Percentiles rank a stretch among this genome's conserved stretches.
phyloP scores from a whole-genome alignment of 177 flowering plant genomes.

The Telopea speciosissima region DNA sequence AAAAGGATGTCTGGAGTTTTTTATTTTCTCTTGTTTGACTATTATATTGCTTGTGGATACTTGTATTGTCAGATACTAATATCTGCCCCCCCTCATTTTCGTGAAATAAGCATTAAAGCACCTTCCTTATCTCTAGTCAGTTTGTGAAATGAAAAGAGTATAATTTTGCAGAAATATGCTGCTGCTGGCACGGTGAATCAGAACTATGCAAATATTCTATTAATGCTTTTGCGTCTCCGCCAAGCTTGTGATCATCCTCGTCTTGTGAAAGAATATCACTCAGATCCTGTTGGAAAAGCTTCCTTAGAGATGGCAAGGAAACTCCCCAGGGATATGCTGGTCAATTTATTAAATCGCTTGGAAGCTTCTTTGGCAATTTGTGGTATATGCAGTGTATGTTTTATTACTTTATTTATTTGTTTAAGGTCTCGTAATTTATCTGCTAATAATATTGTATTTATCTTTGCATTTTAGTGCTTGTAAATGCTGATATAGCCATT shows the following conservation, averaged over 20 bases:
- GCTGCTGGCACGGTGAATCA: slow-evolving; percentile 91
- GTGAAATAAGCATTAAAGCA: too few relatives aligned
- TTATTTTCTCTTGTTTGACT: too few relatives aligned
- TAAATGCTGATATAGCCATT: background rate
- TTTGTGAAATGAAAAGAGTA: background rate
- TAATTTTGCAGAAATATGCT: slow-evolving; percentile 69
- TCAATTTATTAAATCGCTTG: slow-evolving; percentile 41
- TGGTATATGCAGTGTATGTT: slow-evolving; percentile 57
- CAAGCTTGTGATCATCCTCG: slow-evolving; percentile 96
- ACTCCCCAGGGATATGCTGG: slow-evolving; percentile 54
- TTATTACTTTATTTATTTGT: background rate
- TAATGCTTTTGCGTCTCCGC: slow-evolving; percentile 94
- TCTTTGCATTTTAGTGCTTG: background rate
- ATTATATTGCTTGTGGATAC: too few relatives aligned
- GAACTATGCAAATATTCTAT: slow-evolving; percentile 85
- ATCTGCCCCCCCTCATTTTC: too few relatives aligned
- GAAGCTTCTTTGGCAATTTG: slow-evolving; percentile 64
- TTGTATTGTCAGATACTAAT: too few relatives aligned
- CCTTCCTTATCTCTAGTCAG: too few relatives aligned
- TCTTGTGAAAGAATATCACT: slow-evolving; percentile 63
- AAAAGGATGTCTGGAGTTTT: too few relatives aligned
- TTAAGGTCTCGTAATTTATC: background rate
- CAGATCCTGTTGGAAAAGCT: slow-evolving; percentile 45
- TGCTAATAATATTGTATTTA: background rate
- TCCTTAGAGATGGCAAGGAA: slow-evolving; percentile 56